Base-by-base conservation (phyloP, 805 yeast genomes). In the Candida vartiovaarae region DNA sequence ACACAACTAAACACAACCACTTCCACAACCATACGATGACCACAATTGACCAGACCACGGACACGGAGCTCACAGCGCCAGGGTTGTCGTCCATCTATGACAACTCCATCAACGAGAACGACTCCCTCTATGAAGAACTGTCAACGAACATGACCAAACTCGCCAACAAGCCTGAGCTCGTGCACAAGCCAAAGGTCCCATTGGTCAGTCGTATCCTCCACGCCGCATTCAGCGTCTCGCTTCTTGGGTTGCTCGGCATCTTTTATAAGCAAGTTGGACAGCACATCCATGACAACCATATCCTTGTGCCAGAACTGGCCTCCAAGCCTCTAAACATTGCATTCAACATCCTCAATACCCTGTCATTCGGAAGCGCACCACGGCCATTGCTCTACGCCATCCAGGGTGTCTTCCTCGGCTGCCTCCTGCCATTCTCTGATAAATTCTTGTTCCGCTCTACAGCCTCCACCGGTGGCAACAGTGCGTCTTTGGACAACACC, bases 391-490 rank as follows among this genome's bases (percentile, higher is more conserved):
- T 38, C 23, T 66, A 66, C 47, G 64, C 76, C 4, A 38, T 77
- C 8, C 78, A 78, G 50, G 88, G 88, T 2, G 53, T 78, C 11
- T 46, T 75, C n/a, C 70, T 81, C 62, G 82, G 85, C n/a, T 57
- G 69, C 6, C 54, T 74, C 10, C 70, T 75, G 34, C 84, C 86
- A 4, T 34, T 50, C 20, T 45, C 40, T 27, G 51, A 52, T 5
- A 44, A 46, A 6, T 52, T 48, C 35, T 36, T 44, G 25, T 31
- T 33, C 25, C 42, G 48, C 20, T 51, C 52, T 6, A 41, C 53
- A 4, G 40, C 54, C 2, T 44, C 40, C n/a, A 15, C 20, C 20
- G 2, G 20, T 15, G 20, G 20, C 20, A 40, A 39, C 15, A 32
- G 33, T 10, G n/a, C 23, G 6, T 34, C 36, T 34, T 32, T 47